Base-by-base conservation (phyloP, 495 filamentous ascomycete genomes). In the Neurospora sp. region DNA sequence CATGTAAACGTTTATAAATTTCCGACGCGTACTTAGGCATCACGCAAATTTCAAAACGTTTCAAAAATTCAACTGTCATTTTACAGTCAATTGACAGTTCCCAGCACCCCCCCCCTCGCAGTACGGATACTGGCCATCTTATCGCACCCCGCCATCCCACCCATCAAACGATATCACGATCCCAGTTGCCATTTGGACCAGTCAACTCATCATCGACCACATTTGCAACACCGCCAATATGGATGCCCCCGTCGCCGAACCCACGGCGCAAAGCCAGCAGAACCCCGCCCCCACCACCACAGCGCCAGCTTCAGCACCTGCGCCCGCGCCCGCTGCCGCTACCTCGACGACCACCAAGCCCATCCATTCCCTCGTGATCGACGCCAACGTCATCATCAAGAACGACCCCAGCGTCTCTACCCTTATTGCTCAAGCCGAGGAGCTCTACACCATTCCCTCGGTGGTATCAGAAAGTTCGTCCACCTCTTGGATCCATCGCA, bases 361-460 rank as follows among this genome's bases (percentile, higher is more conserved):
- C 5, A 86, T 97, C 69, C 89, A 96, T 84, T 92, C 92, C 14
- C 88, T 99, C 46, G 87, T 98, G 72, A 84, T 99, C 73, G 96
- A 99, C 81, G 89, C 96, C 37, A 94, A 94, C 69, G 94, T 95
- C 2, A 91, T 99, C 74, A 90, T 99, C 73, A 93, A 92, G 78
- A 96, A 97, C 83, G 90, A 93, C 75, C 93, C 94, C 62, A 82
- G 90, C 37, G 88, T 95, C 42, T 94, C 92, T 41, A 92, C 90
- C 8, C 85, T 98, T 31, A 84, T 97, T 66, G 84, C 86, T 54
- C 89, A 92, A 78, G 90, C 92, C 44, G 89, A 97, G 75, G 87
- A 88, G 74, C 83, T 99, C 37, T 88, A 94, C 78, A 98, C 94
- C 12, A 91, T 96, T 5, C 94, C 94, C 3, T 90, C 93, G 5